phyloP scores from a whole-genome alignment of 768 basidiomycete species.

The Terana coerulea region DNA sequence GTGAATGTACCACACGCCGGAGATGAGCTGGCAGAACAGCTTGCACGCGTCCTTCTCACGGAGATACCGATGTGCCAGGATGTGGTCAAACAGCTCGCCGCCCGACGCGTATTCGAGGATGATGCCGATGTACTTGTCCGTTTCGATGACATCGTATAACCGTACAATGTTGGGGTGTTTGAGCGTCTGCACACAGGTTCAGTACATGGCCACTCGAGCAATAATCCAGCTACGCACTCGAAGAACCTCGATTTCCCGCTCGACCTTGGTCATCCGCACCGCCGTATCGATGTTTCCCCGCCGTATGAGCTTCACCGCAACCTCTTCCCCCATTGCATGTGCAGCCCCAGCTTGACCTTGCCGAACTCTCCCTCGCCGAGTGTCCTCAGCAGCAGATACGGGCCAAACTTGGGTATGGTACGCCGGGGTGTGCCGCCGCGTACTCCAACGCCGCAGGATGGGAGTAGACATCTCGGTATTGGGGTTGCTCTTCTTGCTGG shows the following conservation, averaged over 20 bases:
- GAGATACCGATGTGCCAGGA: constrained; percentile 95
- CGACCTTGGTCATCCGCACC: constrained; percentile 90
- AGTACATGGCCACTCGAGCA: neutral
- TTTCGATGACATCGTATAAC: constrained; percentile 97
- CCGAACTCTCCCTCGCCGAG: constrained; percentile 98
- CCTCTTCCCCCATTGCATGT: constrained; percentile 94
- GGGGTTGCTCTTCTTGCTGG: constrained; percentile 40
- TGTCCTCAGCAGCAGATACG: constrained; percentile 92
- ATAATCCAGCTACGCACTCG: constrained; percentile 54
- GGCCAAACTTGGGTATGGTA: constrained; percentile 92
- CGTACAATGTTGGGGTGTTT: constrained; percentile 99
- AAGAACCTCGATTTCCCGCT: constrained; percentile 95
- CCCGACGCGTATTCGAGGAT: constrained; percentile 98
- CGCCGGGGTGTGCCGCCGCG: constrained; percentile 78
- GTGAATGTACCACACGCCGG: constrained; percentile 98
- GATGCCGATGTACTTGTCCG: constrained; percentile 99
- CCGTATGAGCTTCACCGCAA: constrained; percentile 96
- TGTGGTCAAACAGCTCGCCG: constrained; percentile 98
- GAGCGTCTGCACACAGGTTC: constrained; percentile 53
- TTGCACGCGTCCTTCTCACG: constrained; percentile 92
- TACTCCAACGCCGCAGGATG: constrained; percentile 87
- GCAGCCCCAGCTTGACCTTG: constrained; percentile 97
- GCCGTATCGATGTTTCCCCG: constrained; percentile 86
- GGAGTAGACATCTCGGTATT: constrained; percentile 71
- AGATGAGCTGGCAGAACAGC: constrained; percentile 96